phyloP scores from a whole-genome alignment of 495 filamentous ascomycete genomes.

The Hypoxylon trugodes region DNA sequence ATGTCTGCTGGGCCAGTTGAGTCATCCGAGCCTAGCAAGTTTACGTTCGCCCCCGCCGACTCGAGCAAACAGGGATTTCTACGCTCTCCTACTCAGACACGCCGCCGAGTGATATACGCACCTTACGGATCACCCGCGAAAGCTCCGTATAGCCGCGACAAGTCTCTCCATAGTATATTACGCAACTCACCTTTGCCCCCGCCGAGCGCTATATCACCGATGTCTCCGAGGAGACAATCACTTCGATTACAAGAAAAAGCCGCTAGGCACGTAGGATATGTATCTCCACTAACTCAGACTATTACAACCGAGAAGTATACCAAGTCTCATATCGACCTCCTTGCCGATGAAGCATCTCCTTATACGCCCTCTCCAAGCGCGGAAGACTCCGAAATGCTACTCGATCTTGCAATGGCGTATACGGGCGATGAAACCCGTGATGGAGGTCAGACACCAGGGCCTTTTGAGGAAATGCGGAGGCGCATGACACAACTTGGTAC shows the following conservation, averaged over 20 bases:
- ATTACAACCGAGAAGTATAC: slow-evolving; percentile 64
- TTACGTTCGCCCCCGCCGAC: slow-evolving; percentile 48
- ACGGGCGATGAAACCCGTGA: slow-evolving; percentile 58
- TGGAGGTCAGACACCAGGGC: slow-evolving; percentile 63
- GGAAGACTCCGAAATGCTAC: slow-evolving; percentile 44
- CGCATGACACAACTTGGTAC: slow-evolving; percentile 56
- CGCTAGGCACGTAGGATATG: slow-evolving; percentile 60
- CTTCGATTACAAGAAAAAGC: slow-evolving; percentile 58
- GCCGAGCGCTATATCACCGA: slow-evolving; percentile 52
- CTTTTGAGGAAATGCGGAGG: slow-evolving; percentile 65
- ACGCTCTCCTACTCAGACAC: slow-evolving; percentile 33
- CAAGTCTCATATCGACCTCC: slow-evolving; percentile 64
- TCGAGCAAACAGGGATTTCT: slow-evolving; percentile 19
- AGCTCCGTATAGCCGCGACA: slow-evolving; percentile 71
- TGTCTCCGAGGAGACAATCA: slow-evolving; percentile 57
- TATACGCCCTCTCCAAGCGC: slow-evolving; percentile 50
- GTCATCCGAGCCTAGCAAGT: slow-evolving; percentile 45
- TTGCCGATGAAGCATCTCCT: slow-evolving; percentile 59
- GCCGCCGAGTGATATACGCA: slow-evolving; percentile 37
- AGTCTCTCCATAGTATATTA: slow-evolving; percentile 74
- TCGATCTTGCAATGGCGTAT: slow-evolving; percentile 60
- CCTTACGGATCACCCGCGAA: slow-evolving; percentile 17
- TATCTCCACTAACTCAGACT: slow-evolving; percentile 61
- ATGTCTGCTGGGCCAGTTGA: slow-evolving; percentile 57
- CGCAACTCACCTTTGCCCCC: slow-evolving; percentile 76